These are phyloP conservation scores for Hanseniaspora sp. DNA, from an alignment of 1,139 yeast genomes.

Conservation along the genomic window DNA sequence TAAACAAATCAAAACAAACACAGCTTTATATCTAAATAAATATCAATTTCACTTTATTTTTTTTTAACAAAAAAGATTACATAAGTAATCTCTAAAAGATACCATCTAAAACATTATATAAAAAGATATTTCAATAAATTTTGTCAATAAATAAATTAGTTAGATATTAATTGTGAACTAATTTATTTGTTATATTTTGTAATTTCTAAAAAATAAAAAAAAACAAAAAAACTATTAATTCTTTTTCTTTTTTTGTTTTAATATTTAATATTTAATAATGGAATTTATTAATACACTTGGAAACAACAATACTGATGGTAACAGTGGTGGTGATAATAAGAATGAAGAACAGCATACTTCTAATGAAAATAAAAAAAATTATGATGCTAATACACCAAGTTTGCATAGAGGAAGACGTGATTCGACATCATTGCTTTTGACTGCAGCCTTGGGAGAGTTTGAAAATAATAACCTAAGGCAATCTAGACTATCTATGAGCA, in stretches of 20 bases:
- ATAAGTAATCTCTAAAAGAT: too few relatives aligned
- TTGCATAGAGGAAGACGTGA: constrained; percentile 5
- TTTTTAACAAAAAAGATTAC: too few relatives aligned
- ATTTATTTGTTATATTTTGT: too few relatives aligned
- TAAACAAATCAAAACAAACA: not conserved
- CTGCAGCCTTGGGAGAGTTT: constrained; percentile 10
- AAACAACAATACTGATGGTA: not conserved
- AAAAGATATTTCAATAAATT: too few relatives aligned
- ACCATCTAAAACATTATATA: too few relatives aligned
- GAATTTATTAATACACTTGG: not conserved
- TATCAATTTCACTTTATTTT: too few relatives aligned
- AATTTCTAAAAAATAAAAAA: too few relatives aligned
- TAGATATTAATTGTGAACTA: too few relatives aligned
- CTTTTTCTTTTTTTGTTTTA: not conserved
- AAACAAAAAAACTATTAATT: too few relatives aligned
- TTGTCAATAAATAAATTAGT: too few relatives aligned
- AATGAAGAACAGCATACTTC: not conserved
- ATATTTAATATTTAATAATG: not conserved
- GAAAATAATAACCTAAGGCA: constrained; percentile 9
- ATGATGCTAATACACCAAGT: not conserved
- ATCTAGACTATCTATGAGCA: constrained; percentile 13
- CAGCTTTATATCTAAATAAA: too few relatives aligned
- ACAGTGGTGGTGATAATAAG: not conserved
- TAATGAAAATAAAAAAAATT: not conserved
- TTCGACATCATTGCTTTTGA: constrained; percentile 13